phyloP scores from a whole-genome alignment of 257 asterid genomes.

The Solanum chmielewskii region DNA sequence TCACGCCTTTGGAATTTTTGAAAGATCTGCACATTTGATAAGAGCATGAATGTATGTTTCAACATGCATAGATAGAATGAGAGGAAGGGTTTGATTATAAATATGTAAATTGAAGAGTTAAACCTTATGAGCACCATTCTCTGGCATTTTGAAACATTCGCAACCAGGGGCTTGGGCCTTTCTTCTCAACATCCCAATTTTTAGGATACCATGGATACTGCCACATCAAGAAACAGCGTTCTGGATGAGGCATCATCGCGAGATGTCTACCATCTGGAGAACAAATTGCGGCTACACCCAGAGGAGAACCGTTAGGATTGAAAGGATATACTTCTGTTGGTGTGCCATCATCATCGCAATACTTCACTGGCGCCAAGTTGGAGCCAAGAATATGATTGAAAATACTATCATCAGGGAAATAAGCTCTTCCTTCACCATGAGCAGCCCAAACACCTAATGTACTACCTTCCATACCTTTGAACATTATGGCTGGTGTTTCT shows the following conservation, averaged over 20 bases:
- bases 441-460: conserved; percentile 94
- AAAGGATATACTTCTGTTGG: conserved; percentile 75
- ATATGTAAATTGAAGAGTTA: not conserved
- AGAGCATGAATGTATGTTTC: not conserved
- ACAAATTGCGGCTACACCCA: conserved; percentile 86
- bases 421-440: conserved; percentile 94
- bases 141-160: conserved; percentile 93
- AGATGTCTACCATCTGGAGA: conserved; percentile 96
- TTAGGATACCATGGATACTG: conserved; percentile 94
- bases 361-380: conserved; percentile 62
- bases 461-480: conserved; percentile 92
- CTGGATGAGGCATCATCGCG: conserved; percentile 97
- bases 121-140: conserved; percentile 83
- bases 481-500: conserved; percentile 73
- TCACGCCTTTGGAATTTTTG: not conserved
- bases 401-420: conserved; percentile 54
- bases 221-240: conserved; percentile 95
- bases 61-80: not conserved
- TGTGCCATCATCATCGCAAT: conserved; percentile 68
- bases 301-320: conserved; percentile 67
- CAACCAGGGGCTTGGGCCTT: conserved; percentile 92
- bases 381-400: conserved; percentile 31
- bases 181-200: conserved; percentile 67
- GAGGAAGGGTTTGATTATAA: not conserved
- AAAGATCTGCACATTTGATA: not conserved